Evolutionary conservation across 2,329 filamentous ascomycete species (phyloP).

Genomic region (Myriosclerotinia scirpicola): DNA sequence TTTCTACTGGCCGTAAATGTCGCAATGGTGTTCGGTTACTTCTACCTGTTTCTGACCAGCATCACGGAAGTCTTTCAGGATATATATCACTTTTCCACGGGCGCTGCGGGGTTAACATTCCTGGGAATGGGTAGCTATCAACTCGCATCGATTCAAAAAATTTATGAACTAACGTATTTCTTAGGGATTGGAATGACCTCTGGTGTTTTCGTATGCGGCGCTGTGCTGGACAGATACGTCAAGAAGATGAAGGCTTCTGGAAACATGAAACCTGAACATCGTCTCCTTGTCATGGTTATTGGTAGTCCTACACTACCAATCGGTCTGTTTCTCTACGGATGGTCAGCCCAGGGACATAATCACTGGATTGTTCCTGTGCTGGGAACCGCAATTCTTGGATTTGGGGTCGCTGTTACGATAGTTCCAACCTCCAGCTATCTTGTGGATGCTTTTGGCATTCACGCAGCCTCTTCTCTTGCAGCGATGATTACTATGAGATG

Average conservation of each 20-base stretch:
- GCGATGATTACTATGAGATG: conserved; percentile 31
- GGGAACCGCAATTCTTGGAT: conserved; percentile 47
- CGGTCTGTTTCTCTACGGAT: conserved; percentile 57
- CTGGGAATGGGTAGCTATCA: conserved; percentile 50
- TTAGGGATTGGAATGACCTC: conserved; percentile 31
- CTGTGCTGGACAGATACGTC: conserved; percentile 39
- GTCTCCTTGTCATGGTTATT: conserved; percentile 58
- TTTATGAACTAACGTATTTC: background rate
- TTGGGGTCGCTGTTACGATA: conserved; percentile 48
- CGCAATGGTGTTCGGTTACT: conserved; percentile 46
- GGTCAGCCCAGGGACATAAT: conserved; percentile 51
- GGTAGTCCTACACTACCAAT: conserved; percentile 55
- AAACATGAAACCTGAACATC: conserved; percentile 53
- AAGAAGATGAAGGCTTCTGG: conserved; percentile 29
- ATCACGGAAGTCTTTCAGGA: conserved; percentile 46
- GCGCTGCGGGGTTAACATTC: conserved; percentile 53
- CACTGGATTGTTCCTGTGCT: conserved; percentile 51
- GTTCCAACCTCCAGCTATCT: conserved; percentile 51
- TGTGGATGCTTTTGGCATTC: conserved; percentile 49
- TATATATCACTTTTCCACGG: conserved; percentile 46
- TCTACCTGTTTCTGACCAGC: conserved; percentile 49
- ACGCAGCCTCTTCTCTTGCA: conserved; percentile 46
- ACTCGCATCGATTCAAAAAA: background rate
- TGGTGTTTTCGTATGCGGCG: conserved; percentile 47
- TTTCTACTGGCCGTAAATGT: conserved; percentile 46